Evolutionary conservation across 495 filamentous ascomycete species (phyloP).

Genomic region (Neurospora sp.): DNA sequence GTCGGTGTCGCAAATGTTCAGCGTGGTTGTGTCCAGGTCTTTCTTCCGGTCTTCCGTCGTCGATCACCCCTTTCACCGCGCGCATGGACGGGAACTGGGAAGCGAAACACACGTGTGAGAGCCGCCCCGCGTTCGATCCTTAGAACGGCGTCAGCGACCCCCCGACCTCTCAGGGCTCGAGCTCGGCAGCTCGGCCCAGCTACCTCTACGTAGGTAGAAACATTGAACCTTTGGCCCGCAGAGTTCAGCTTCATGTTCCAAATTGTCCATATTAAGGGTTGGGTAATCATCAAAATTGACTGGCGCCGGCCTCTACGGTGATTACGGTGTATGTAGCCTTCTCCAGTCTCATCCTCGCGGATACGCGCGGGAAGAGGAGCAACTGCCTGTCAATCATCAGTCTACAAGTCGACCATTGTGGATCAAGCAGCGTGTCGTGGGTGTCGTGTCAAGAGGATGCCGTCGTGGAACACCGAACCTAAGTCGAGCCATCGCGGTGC

Average conservation of each 20-base stretch:
- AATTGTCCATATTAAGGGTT: neutral
- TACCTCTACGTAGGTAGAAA: neutral
- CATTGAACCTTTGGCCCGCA: neutral
- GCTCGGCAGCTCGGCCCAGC: neutral
- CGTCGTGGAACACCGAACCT: neutral
- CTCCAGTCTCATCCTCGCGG: neutral
- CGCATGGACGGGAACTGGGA: neutral
- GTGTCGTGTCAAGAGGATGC: neutral
- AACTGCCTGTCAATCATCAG: neutral
- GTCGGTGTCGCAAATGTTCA: neutral
- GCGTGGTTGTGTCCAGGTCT: neutral
- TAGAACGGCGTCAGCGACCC: neutral
- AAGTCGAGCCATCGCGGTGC: neutral
- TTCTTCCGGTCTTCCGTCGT: neutral
- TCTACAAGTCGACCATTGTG: neutral
- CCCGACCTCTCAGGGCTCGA: neutral
- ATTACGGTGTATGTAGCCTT: neutral
- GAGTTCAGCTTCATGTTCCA: neutral
- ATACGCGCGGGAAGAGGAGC: neutral
- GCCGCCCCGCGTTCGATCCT: neutral
- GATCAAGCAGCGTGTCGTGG: neutral
- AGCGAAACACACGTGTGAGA: neutral
- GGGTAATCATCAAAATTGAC: neutral
- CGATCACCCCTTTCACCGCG: neutral
- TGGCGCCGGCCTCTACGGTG: neutral